Base-by-base conservation (phyloP, 2,329 filamentous ascomycete species). In the Periconia sp. region DNA sequence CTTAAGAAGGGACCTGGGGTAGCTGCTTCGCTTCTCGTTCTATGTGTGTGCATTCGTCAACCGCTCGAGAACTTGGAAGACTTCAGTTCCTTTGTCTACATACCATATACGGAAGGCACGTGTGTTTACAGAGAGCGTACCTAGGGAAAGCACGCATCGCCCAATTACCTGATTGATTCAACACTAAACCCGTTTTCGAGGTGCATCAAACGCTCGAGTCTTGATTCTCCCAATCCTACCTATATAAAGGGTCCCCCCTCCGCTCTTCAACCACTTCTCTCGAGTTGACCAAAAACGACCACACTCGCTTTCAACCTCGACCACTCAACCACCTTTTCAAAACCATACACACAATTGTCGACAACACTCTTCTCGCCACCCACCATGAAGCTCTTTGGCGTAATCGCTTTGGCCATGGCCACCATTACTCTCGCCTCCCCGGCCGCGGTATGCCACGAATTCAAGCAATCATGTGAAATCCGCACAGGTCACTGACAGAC, bases 341-440 rank as follows among this genome's bases (percentile, higher is more conserved):
- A 9, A 18, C 11, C 17, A 6, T 31, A 18, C 9, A 42, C 11
- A 18, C 19, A n/a, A 19, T 33, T 57, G 59, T 40, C n/a, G n/a
- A n/a, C n/a, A n/a, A n/a, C n/a, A n/a, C n/a, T n/a, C n/a, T n/a
- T n/a, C 30, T 8, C 23, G 23, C 23, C 23, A 27, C 23, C 23
- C 23, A 27, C 23, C 23, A 71, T 71, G 66, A 69, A 64, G 53
- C 35, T 69, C 48, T 61, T 61, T 15, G 55, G 54, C 3, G n/a
- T 69, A 37, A 48, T 69, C 11, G 57, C 58, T 2, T 33, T 66
- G 31, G 43, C 58, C 2, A 40, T 49, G 20, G 64, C 63, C 3
- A 56, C 63, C 2, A 43, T 65, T 17, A 57, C 57, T 2, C 33
- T 68, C 14, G 65, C 64, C 6, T 63, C 66, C 5, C 68, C 68